Conservation (phyloP, 345 rosid genomes). For the Syzygium jambos region DNA sequence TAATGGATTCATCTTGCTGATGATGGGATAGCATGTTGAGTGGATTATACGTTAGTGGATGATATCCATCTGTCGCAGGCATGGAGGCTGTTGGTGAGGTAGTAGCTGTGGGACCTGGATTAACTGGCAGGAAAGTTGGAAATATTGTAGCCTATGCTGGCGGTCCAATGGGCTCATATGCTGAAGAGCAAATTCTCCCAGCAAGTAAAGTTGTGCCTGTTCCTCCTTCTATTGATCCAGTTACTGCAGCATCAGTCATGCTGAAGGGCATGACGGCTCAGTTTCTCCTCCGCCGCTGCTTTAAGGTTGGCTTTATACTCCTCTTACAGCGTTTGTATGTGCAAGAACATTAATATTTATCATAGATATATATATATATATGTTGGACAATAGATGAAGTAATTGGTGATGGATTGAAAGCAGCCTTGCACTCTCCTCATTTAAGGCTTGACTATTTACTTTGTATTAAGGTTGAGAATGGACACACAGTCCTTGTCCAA, state of each 20-base stretch:
- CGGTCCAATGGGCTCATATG: constrained; percentile 64
- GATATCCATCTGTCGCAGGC: constrained; percentile 25
- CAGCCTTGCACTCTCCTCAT: background rate
- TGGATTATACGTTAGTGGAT: background rate
- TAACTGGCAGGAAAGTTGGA: constrained; percentile 66
- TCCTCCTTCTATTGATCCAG: constrained; percentile 70
- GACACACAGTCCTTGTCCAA: constrained; percentile 72
- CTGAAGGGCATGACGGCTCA: constrained; percentile 95
- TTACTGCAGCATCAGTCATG: constrained; percentile 65
- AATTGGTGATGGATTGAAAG: background rate
- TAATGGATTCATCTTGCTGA: background rate
- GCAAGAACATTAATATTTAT: background rate
- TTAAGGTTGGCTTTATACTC: constrained; percentile 46
- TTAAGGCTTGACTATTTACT: background rate
- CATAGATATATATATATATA: background rate
- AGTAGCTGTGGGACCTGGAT: constrained; percentile 72
- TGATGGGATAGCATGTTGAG: background rate
- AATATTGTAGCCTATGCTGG: constrained; percentile 89
- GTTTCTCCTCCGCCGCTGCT: constrained; percentile 58
- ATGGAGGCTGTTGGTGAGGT: constrained; percentile 94
- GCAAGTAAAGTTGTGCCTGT: constrained; percentile 74
- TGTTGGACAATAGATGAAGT: background rate
- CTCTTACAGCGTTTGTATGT: background rate
- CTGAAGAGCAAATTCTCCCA: constrained; percentile 87
- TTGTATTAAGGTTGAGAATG: constrained; percentile 51